Conservation (phyloP, 2,329 filamentous ascomycete genomes). For the Amesomyces nigricolor region DNA sequence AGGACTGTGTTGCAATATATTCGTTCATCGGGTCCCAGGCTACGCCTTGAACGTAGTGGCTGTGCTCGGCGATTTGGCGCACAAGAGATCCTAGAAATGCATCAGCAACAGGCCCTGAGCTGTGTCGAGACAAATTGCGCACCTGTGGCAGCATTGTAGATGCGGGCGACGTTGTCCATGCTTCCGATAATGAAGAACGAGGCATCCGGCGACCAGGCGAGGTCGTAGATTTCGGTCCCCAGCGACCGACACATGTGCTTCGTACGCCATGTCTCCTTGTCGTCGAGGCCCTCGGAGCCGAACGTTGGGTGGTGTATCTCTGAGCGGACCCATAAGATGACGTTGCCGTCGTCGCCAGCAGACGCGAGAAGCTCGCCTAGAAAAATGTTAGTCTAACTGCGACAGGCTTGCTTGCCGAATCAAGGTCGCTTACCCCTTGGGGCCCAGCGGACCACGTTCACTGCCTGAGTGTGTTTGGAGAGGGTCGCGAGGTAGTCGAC, state of each 20-base stretch:
- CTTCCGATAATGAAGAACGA: constrained; percentile 95
- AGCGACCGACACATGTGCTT: constrained; percentile 97
- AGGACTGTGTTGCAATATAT: constrained; percentile 96
- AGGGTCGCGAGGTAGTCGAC: constrained; percentile 90
- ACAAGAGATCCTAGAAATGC: constrained; percentile 53
- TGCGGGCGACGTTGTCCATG: constrained; percentile 97
- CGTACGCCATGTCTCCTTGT: constrained; percentile 94
- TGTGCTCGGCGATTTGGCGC: constrained; percentile 93
- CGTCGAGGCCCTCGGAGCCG: constrained; percentile 79
- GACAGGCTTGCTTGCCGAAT: background rate
- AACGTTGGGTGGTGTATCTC: constrained; percentile 64
- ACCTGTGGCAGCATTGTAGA: constrained; percentile 93
- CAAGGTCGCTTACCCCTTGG: constrained; percentile 64
- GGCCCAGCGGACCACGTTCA: constrained; percentile 95
- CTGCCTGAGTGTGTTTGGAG: constrained; percentile 89
- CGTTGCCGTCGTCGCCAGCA: constrained; percentile 94
- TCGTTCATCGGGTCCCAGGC: constrained; percentile 98
- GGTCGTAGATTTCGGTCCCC: constrained; percentile 93
- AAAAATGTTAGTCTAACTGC: background rate
- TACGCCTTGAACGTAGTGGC: constrained; percentile 96
- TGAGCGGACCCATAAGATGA: constrained; percentile 90
- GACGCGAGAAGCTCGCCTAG: constrained; percentile 88
- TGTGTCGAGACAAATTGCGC: constrained; percentile 18
- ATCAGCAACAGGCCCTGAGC: constrained; percentile 14
- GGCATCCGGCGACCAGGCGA: constrained; percentile 98